A percentile compares a stretch with the other conserved stretches of the same genome.
Evolutionary conservation across 1,139 yeast genomes (phyloP).

Genomic region (Zygosaccharomyces sapae): DNA sequence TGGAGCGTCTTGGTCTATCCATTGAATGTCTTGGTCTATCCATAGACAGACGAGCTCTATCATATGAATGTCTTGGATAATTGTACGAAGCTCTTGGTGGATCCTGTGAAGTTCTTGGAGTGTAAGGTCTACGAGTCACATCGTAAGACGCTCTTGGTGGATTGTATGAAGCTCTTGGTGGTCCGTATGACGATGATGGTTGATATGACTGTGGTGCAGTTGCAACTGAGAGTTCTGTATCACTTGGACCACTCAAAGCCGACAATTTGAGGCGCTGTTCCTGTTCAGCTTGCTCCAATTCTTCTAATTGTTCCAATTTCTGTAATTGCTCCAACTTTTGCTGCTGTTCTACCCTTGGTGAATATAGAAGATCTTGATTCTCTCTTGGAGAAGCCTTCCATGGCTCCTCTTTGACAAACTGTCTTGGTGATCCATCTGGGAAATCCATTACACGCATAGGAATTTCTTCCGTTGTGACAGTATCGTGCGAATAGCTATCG

Average conservation of each 20-base stretch:
- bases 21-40: background rate
- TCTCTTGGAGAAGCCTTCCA: constrained; percentile 26
- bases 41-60: background rate
- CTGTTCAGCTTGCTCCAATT: constrained; percentile 3
- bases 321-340: constrained; percentile 1
- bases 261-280: constrained; percentile 4
- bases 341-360: constrained; percentile 17
- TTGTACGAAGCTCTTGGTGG: constrained; percentile 3
- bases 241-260: background rate
- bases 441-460: constrained; percentile 32
- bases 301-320: constrained; percentile 1
- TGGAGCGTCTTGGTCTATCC: constrained; percentile 6
- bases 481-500: constrained; percentile 25
- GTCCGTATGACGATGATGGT: constrained; percentile 2
- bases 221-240: background rate
- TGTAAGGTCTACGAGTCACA: background rate
- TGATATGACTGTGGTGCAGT: background rate
- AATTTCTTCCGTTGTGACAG: constrained; percentile 32
- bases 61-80: constrained; percentile 1
- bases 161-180: constrained; percentile 1
- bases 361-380: constrained; percentile 25
- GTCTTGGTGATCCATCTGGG: constrained; percentile 27
- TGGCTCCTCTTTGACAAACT: constrained; percentile 14
- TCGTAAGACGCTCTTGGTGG: constrained; percentile 2
- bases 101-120: constrained; percentile 3